Conservation (phyloP, 1,139 yeast genomes). For the Yamadazyma siamensis region DNA sequence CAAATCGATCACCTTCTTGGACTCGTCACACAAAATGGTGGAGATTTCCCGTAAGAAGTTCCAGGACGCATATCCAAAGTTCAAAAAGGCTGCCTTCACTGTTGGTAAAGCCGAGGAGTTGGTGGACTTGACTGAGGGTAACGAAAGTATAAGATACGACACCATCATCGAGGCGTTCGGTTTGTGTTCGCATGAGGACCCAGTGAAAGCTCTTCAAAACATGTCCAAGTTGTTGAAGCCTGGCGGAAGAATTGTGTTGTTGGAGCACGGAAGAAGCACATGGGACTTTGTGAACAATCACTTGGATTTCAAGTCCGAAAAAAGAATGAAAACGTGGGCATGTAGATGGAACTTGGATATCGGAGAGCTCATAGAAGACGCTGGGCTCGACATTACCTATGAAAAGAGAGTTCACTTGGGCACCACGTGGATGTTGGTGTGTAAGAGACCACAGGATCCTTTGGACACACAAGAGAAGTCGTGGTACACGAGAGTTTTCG, state of each 20-base stretch:
- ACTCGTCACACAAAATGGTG: constrained; percentile 82
- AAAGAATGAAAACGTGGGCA: constrained; percentile 90
- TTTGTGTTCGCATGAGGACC: constrained; percentile 92
- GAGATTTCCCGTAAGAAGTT: constrained; percentile 77
- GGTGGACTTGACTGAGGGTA: constrained; percentile 47
- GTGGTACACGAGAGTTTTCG: constrained; percentile 41
- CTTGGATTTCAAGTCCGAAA: constrained; percentile 78
- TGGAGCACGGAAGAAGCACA: constrained; percentile 90
- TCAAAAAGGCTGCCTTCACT: constrained; percentile 74
- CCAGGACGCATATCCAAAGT: constrained; percentile 60
- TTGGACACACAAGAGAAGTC: constrained; percentile 41
- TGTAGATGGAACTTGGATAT: constrained; percentile 97
- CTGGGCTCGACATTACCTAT: constrained; percentile 79
- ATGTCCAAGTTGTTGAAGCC: constrained; percentile 75
- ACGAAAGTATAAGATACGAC: constrained; percentile 62
- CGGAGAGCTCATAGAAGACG: constrained; percentile 75
- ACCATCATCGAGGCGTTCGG: constrained; percentile 94
- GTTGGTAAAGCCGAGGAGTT: constrained; percentile 92
- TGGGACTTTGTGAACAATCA: constrained; percentile 76
- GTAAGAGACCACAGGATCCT: constrained; percentile 69
- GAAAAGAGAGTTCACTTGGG: constrained; percentile 85
- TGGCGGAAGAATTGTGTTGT: constrained; percentile 81
- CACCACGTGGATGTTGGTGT: constrained; percentile 85
- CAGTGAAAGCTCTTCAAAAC: constrained; percentile 73
- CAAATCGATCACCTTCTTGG: constrained; percentile 77